Conservation (phyloP, 2,329 filamentous ascomycete species). For the Aureobasidium uvarum region DNA sequence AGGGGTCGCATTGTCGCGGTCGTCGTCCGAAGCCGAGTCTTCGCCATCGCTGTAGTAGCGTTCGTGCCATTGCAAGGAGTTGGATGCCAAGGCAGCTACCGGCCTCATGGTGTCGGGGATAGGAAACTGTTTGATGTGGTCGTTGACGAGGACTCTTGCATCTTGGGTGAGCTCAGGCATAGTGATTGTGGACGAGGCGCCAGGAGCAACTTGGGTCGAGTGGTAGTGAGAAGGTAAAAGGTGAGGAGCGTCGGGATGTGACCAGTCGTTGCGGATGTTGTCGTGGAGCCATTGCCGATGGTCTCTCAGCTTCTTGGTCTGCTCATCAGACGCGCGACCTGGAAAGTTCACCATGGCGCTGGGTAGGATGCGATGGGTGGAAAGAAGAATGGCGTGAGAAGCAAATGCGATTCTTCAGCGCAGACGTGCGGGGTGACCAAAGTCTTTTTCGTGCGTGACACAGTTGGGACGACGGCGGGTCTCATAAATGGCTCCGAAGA, state of each 20-base stretch:
- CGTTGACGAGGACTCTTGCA: neutral
- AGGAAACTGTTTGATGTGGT: conserved; percentile 15
- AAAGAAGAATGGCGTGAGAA: neutral
- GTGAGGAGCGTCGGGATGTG: conserved; percentile 41
- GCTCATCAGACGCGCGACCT: conserved; percentile 32
- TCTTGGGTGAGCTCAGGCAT: neutral
- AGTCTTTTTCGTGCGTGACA: conserved; percentile 1
- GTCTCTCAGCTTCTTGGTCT: conserved; percentile 44
- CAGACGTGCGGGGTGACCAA: conserved; percentile 1
- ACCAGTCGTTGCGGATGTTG: conserved; percentile 48
- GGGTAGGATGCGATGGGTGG: neutral
- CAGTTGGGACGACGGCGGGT: neutral
- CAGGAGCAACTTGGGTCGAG: neutral
- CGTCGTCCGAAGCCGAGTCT: conserved; percentile 32
- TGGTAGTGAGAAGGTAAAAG: conserved; percentile 22
- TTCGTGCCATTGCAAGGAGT: conserved; percentile 40
- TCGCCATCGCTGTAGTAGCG: conserved; percentile 44
- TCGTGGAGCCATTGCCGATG: conserved; percentile 45
- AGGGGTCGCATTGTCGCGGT: conserved; percentile 24
- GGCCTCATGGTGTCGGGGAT: neutral
- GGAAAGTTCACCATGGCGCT: conserved; percentile 34
- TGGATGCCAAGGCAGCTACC: neutral
- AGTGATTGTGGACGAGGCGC: neutral
- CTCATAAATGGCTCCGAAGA: neutral
- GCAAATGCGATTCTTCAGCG: neutral